Evolutionary conservation across 805 yeast genomes (phyloP).

Genomic region (Metschnikowia amazonensis): DNA sequence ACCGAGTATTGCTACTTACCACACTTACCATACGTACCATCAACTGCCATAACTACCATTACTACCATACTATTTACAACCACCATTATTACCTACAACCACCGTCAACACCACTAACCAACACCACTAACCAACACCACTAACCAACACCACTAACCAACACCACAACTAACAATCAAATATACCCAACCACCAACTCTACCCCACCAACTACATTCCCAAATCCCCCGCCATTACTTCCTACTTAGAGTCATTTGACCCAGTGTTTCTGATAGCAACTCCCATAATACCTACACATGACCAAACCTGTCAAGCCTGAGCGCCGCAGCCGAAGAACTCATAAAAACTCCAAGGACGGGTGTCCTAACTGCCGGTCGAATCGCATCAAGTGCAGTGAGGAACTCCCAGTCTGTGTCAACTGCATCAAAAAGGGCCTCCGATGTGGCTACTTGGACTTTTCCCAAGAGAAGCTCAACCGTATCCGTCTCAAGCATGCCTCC

Average conservation of each 20-base stretch:
- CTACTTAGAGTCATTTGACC: neutral
- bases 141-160: too few relatives aligned
- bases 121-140: too few relatives aligned
- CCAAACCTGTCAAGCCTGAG: conserved; percentile 5
- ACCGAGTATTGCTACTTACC: too few relatives aligned
- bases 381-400: conserved; percentile 44
- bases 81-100: too few relatives aligned
- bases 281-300: neutral
- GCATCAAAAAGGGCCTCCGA: conserved; percentile 33
- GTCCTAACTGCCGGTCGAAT: conserved; percentile 43
- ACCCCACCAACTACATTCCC: too few relatives aligned
- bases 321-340: conserved; percentile 26
- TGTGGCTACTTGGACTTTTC: conserved; percentile 44
- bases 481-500: conserved; percentile 17
- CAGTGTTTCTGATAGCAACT: neutral
- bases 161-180: too few relatives aligned
- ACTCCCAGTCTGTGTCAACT: conserved; percentile 38
- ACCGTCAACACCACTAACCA: too few relatives aligned
- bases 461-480: conserved; percentile 31
- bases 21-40: too few relatives aligned
- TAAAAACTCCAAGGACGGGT: conserved; percentile 30
- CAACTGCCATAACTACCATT: too few relatives aligned
- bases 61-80: too few relatives aligned
- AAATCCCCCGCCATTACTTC: too few relatives aligned
- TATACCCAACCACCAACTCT: too few relatives aligned